These are phyloP conservation scores for Sarocladiaceae sp. DNA, from an alignment of 2,329 filamentous ascomycete genomes.

Conservation along the genomic window DNA sequence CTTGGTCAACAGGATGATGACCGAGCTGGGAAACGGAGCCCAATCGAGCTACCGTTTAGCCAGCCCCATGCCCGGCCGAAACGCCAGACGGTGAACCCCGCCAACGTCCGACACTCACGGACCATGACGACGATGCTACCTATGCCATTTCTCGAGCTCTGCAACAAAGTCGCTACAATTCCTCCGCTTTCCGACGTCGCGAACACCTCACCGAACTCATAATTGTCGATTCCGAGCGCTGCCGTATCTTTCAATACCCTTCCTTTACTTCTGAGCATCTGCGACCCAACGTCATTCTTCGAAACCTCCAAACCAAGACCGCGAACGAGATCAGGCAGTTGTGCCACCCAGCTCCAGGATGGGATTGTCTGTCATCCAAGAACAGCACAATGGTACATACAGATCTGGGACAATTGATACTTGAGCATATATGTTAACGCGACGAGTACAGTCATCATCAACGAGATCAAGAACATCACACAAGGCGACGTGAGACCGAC, in stretches of 20 bases:
- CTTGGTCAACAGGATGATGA: no score
- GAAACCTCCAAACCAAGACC: neutral
- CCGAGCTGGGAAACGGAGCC: neutral
- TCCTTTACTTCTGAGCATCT: neutral
- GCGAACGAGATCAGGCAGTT: slow-evolving; percentile 14
- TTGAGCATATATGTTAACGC: slow-evolving; percentile 16
- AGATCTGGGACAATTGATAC: no score
- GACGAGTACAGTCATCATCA: slow-evolving; percentile 26
- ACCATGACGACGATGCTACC: slow-evolving; percentile 6
- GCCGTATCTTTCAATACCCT: slow-evolving; percentile 8
- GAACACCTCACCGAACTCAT: neutral
- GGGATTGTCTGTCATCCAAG: slow-evolving; percentile 79
- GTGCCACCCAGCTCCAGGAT: slow-evolving; percentile 49
- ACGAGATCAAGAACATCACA: slow-evolving; percentile 68
- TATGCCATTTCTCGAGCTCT: neutral
- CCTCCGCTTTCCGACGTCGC: neutral
- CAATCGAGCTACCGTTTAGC: neutral
- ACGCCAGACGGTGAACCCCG: slow-evolving; percentile 5
- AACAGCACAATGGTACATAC: slow-evolving; percentile 57
- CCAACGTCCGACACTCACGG: slow-evolving; percentile 9
- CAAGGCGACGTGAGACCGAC: slow-evolving; percentile 65
- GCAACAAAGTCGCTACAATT: neutral
- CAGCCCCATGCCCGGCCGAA: neutral
- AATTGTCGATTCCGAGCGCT: neutral
- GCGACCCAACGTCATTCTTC: neutral